Conservation (phyloP, 805 yeast genomes). For the Barnettozyma sucrosica region DNA sequence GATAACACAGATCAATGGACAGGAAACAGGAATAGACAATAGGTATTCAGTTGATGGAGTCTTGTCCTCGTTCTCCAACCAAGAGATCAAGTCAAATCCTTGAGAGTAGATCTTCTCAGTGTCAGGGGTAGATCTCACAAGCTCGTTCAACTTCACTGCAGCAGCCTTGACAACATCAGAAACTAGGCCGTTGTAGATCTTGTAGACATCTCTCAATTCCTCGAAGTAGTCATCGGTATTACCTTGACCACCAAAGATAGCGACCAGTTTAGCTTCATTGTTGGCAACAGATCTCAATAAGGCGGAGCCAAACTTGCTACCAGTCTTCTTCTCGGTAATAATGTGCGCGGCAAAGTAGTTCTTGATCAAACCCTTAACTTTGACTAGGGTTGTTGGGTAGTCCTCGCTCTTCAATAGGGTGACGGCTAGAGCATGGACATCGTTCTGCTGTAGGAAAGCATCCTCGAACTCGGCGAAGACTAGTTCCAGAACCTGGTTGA, state of each 20-base stretch:
- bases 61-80: slow-evolving; percentile 81
- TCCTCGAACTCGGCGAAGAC: slow-evolving; percentile 81
- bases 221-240: slow-evolving; percentile 96
- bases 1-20: slow-evolving; percentile 95
- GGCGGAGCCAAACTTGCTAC: slow-evolving; percentile 44
- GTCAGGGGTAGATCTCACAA: slow-evolving; percentile 67
- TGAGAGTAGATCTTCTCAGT: slow-evolving; percentile 87
- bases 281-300: slow-evolving; percentile 59
- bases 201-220: slow-evolving; percentile 83
- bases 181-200: slow-evolving; percentile 69
- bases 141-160: slow-evolving; percentile 58
- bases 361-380: slow-evolving; percentile 69
- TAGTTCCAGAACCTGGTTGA: slow-evolving; percentile 62
- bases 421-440: slow-evolving; percentile 87
- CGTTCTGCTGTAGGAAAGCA: slow-evolving; percentile 65
- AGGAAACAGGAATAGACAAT: slow-evolving; percentile 86
- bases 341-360: slow-evolving; percentile 63
- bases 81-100: slow-evolving; percentile 80
- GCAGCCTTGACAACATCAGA: slow-evolving; percentile 65
- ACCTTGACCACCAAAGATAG: slow-evolving; percentile 99
- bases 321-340: slow-evolving; percentile 39
- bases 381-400: slow-evolving; percentile 60
- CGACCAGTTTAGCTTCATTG: slow-evolving; percentile 58
- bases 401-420: slow-evolving; percentile 48
- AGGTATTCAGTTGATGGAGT: slow-evolving; percentile 89